These are phyloP conservation scores for Fusarium poae DNA, from an alignment of 2,329 filamentous ascomycete species.

Conservation along the genomic window DNA sequence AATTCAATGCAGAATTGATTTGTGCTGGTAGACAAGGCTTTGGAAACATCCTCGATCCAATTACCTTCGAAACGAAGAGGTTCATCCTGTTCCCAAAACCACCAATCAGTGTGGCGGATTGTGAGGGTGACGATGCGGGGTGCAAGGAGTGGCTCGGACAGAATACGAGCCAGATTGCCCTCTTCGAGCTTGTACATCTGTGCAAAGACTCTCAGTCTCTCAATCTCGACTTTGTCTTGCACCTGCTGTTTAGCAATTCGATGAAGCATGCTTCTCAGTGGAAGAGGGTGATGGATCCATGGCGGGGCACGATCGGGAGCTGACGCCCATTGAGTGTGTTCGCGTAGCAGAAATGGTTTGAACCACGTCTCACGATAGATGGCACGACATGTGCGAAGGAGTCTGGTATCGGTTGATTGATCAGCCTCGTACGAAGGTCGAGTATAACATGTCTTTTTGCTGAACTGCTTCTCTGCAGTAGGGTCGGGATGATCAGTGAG, in stretches of 20 bases:
- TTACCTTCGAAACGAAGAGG: slow-evolving; percentile 53
- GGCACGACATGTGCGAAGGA: slow-evolving; percentile 59
- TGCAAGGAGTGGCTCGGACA: slow-evolving; percentile 49
- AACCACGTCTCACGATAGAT: slow-evolving; percentile 60
- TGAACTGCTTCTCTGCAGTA: slow-evolving; percentile 45
- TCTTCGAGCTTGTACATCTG: slow-evolving; percentile 58
- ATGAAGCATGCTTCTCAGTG: slow-evolving; percentile 23
- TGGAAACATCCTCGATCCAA: slow-evolving; percentile 53
- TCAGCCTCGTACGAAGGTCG: slow-evolving; percentile 58
- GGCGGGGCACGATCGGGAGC: slow-evolving; percentile 50
- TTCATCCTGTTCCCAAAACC: slow-evolving; percentile 30
- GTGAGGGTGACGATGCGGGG: slow-evolving; percentile 59
- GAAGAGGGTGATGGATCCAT: background rate
- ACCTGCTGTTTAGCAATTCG: slow-evolving; percentile 42
- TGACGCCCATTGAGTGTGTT: slow-evolving; percentile 58
- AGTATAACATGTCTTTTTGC: slow-evolving; percentile 53
- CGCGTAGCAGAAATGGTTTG: slow-evolving; percentile 56
- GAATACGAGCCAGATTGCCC: slow-evolving; percentile 45
- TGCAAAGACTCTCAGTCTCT: slow-evolving; percentile 57
- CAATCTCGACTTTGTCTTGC: slow-evolving; percentile 45
- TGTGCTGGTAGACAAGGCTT: slow-evolving; percentile 51
- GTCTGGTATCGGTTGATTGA: slow-evolving; percentile 52
- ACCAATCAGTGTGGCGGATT: slow-evolving; percentile 61
- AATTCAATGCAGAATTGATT: slow-evolving; percentile 59
- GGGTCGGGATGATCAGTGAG: slow-evolving; percentile 56